Evolutionary conservation across 257 asterid species (phyloP), one percentile per base, ranked within the genome.

Genomic region (Sherardia arvensis): DNA sequence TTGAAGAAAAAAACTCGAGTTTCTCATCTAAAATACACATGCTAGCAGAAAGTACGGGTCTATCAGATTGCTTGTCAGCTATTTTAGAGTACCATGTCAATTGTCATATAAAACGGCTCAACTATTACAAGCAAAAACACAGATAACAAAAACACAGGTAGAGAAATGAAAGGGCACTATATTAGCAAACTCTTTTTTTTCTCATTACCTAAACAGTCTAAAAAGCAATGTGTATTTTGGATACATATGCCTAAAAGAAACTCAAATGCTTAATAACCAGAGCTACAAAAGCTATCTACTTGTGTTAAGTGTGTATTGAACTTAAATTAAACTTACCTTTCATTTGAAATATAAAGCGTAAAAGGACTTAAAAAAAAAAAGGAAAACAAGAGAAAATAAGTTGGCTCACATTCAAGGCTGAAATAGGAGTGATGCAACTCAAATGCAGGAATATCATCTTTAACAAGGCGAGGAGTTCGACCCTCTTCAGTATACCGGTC

Each of bases 331-430:
- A n/a, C n/a, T n/a, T n/a, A n/a, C n/a, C n/a, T n/a, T n/a, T n/a
- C n/a, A n/a, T n/a, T n/a, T n/a, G n/a, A n/a, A n/a, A n/a, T n/a
- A n/a, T n/a, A n/a, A n/a, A n/a, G n/a, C n/a, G n/a, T n/a, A n/a
- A n/a, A n/a, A n/a, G n/a, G n/a, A n/a, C n/a, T n/a, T n/a, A n/a
- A n/a, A n/a, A n/a, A n/a, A n/a, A n/a, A n/a, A n/a, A n/a, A 43
- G 11, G 58, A 45, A 27, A 63, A 14, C 55, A 27, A 34, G 22
- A 18, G 8, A 25, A 15, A 20, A 21, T 38, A n/a, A 18, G 21
- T 38, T 21, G 71, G 76, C 90, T 77, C 75, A 88, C 96, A 69
- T 59, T 88, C 71, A 67, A 86, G 95, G 51, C 92, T 86, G 83
- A 86, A 88, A 68, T 79, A 53, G 54, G 96, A 88, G 29, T 79